Base-by-base conservation (phyloP, 768 basidiomycete genomes). In the Hirschioporus abietinus region DNA sequence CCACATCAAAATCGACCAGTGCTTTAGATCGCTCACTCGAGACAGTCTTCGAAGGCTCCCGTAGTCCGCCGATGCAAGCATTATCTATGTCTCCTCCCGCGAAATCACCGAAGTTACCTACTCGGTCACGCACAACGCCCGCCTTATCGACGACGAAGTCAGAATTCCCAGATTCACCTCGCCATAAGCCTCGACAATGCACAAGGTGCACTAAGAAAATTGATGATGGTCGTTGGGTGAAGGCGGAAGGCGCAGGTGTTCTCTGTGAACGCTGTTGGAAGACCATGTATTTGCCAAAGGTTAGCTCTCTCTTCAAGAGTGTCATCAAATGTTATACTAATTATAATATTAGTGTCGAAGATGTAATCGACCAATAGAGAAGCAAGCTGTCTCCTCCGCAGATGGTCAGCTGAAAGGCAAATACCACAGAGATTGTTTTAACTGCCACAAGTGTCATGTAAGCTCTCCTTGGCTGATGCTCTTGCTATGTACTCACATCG, bases 341-440 rank as follows among this genome's bases (percentile, higher is more conserved):
- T 66, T 36, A 64, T 59, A 63, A 66, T 60, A 63, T 63, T 70
- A 94, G 92, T 97, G 95, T 74, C 92, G 95, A 35, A 84, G 95
- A 60, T 98, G 95, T 75, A 86, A 86, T 72, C 73, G 88, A 24
- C 89, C 93, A 0, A 97, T 98, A 60, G 95, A 97, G 79, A 93
- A 88, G 67, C 89, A 90, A 70, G 95, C 95, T 24, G 92, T 98
- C 24, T 95, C 92, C 24, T 92, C 91, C 6, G 86, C 90, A 15
- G 95, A 98, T 73, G 95, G 95, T 1, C 95, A 96, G 76, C 82
- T 98, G 61, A 96, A 96, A 76, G 95, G 95, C 67, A 98, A 98
- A 76, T 96, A 96, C 76, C 95, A 96, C 73, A 86, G 87, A 67
- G 87, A 88, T 52, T 98, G 95, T 78, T 98, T 98, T 75, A 93